Conservation (phyloP, 2,329 filamentous ascomycete genomes). For the Fusarium nurragi region DNA sequence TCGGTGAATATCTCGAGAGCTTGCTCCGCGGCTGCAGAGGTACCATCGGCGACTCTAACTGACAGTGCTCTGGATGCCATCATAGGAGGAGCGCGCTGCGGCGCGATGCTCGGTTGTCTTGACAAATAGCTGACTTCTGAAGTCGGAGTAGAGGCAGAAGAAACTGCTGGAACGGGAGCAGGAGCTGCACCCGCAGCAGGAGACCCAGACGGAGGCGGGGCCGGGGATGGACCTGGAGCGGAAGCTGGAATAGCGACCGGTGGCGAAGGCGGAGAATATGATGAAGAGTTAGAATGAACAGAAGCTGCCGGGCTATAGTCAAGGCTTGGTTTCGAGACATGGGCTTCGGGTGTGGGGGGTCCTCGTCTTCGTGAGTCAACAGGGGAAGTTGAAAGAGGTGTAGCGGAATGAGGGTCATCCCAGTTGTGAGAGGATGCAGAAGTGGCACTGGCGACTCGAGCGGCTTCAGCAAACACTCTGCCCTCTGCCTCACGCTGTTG, state of each 20-base stretch:
- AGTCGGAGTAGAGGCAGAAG: conserved; percentile 11
- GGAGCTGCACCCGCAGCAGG: background rate
- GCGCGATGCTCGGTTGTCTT: conserved; percentile 38
- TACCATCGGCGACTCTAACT: conserved; percentile 54
- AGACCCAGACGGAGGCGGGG: conserved; percentile 7
- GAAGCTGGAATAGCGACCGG: conserved; percentile 19
- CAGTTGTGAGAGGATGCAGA: conserved; percentile 48
- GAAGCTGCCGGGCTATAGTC: conserved; percentile 57
- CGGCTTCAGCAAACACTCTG: conserved; percentile 64
- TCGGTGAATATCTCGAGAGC: conserved; percentile 75
- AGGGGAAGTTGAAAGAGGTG: conserved; percentile 40
- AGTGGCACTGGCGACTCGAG: conserved; percentile 48
- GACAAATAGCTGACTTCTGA: conserved; percentile 36
- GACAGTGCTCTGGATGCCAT: conserved; percentile 48
- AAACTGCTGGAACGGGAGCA: background rate
- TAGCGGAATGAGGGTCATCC: conserved; percentile 46
- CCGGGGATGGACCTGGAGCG: background rate
- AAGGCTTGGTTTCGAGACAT: conserved; percentile 38
- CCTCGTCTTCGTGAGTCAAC: conserved; percentile 36
- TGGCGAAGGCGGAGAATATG: conserved; percentile 40
- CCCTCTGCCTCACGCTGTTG: conserved; percentile 70
- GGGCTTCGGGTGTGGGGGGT: conserved; percentile 44
- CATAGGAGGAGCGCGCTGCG: conserved; percentile 43
- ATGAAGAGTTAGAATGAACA: conserved; percentile 48
- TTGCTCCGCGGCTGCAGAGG: conserved; percentile 64